Evolutionary conservation across 768 basidiomycete genomes (phyloP).

Genomic region (Russula sp.): DNA sequence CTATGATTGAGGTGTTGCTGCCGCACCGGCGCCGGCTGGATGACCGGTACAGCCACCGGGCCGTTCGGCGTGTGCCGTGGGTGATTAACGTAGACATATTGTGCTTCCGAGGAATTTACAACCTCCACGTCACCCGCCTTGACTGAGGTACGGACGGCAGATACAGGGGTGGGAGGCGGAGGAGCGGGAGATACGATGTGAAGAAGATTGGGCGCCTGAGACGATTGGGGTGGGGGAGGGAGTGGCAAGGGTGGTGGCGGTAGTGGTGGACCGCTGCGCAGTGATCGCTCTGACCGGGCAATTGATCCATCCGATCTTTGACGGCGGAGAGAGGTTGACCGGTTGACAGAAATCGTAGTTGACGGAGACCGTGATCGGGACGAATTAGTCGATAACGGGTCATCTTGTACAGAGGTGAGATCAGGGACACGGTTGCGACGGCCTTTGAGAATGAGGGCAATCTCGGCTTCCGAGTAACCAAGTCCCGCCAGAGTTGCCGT

Average conservation of each 20-base stretch:
- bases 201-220: neutral
- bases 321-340: conserved; percentile 23
- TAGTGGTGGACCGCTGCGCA: conserved; percentile 11
- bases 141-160: neutral
- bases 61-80: neutral
- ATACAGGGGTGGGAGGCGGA: conserved; percentile 19
- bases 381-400: neutral
- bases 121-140: neutral
- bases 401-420: neutral
- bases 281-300: conserved; percentile 27
- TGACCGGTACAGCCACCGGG: conserved; percentile 5
- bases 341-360: conserved; percentile 10
- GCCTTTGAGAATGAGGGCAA: conserved; percentile 27
- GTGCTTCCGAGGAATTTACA: conserved; percentile 15
- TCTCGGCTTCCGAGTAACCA: conserved; percentile 31
- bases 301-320: conserved; percentile 28
- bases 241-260: conserved; percentile 24
- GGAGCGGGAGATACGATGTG: neutral
- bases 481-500: conserved; percentile 22
- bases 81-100: conserved; percentile 23
- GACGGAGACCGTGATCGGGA: conserved; percentile 22
- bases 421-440: conserved; percentile 26
- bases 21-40: conserved; percentile 3
- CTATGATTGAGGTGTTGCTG: neutral
- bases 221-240: conserved; percentile 4